Conservation (phyloP, 2,329 filamentous ascomycete species). For the Alternaria hordeiaustralica region DNA sequence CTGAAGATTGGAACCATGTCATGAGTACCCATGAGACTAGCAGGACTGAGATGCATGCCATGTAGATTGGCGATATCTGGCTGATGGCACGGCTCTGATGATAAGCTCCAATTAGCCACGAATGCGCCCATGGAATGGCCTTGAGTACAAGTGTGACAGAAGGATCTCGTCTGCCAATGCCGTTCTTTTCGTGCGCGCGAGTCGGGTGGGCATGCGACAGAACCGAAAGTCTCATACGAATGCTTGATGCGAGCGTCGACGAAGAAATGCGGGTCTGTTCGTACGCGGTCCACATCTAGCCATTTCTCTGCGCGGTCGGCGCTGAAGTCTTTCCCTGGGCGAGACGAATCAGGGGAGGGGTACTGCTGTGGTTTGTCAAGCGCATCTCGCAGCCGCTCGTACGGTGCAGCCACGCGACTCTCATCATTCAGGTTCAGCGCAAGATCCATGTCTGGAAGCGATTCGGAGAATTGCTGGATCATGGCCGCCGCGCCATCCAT, state of each 20-base stretch:
- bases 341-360: conserved; percentile 28
- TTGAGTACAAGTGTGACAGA: conserved; percentile 69
- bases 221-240: conserved; percentile 52
- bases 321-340: conserved; percentile 46
- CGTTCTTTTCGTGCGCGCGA: conserved; percentile 66
- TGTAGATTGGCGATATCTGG: conserved; percentile 77
- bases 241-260: conserved; percentile 46
- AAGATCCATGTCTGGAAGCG: conserved; percentile 68
- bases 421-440: conserved; percentile 69
- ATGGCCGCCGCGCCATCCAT: conserved; percentile 61
- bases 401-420: conserved; percentile 62
- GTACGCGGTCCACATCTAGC: conserved; percentile 33
- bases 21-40: conserved; percentile 66
- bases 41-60: conserved; percentile 72
- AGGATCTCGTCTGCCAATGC: conserved; percentile 67
- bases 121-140: conserved; percentile 73
- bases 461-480: conserved; percentile 57
- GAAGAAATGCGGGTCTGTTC: conserved; percentile 38
- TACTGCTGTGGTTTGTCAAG: conserved; percentile 32
- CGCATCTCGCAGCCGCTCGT: conserved; percentile 36
- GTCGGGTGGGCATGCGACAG: conserved; percentile 65
- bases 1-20: conserved; percentile 78
- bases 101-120: conserved; percentile 68
- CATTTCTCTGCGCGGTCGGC: conserved; percentile 48
- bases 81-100: conserved; percentile 75